Conservation (phyloP, 2,329 filamentous ascomycete species). For the Coniochaeta sp. region DNA sequence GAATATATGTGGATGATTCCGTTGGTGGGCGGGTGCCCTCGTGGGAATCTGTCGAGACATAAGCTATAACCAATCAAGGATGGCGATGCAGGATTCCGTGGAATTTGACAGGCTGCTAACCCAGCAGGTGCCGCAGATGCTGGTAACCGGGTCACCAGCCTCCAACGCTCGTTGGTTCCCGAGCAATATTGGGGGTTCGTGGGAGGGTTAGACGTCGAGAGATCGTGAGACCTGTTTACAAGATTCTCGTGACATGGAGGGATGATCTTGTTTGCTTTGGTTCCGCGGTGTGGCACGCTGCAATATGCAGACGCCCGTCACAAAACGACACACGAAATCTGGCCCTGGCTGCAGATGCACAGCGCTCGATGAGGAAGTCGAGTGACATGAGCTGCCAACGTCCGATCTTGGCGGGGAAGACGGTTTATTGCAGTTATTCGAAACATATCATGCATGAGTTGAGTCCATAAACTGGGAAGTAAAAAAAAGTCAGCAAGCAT, state of each 20-base stretch:
- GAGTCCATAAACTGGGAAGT: too few species aligned
- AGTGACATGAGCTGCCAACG: neutral
- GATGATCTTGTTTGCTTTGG: neutral
- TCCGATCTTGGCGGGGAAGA: neutral
- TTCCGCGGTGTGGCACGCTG: neutral
- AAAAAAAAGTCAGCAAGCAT: too few species aligned
- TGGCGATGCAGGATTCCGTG: neutral
- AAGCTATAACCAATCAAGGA: too few species aligned
- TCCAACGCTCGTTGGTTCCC: neutral
- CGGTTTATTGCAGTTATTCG: neutral
- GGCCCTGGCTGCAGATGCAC: conserved; percentile 8
- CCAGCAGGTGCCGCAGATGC: neutral
- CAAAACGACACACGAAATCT: neutral
- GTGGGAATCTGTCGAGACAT: neutral
- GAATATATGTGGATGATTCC: neutral
- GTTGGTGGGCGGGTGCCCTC: neutral
- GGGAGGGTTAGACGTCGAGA: neutral
- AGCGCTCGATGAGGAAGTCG: conserved; percentile 10
- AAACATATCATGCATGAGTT: neutral
- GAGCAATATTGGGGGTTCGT: neutral
- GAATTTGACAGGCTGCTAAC: neutral
- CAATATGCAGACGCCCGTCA: conserved; percentile 2
- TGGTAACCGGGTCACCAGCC: neutral
- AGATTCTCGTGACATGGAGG: neutral
- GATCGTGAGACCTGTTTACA: neutral